Percentiles rank a stretch among this genome's conserved stretches.
These are phyloP conservation scores for Irpex lacteus DNA, from an alignment of 1,284 basidiomycete genomes.

Conservation along the genomic window DNA sequence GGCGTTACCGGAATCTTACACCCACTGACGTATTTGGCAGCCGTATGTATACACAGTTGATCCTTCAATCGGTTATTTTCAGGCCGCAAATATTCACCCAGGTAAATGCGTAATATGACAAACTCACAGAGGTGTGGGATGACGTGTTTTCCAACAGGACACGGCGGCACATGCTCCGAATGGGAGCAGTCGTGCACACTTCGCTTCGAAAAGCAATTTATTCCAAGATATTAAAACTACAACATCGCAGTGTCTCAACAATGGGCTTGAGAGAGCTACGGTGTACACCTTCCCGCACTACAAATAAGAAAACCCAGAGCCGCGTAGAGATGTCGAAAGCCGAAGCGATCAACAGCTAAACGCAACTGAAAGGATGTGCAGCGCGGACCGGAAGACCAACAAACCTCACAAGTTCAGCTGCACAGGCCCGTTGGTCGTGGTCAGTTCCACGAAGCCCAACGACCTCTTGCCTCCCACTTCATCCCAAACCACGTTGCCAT, in stretches of 20 bases:
- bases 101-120: neutral
- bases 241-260: neutral
- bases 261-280: neutral
- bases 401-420: conserved; percentile 6
- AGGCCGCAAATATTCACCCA: neutral
- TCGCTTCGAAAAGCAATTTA: neutral
- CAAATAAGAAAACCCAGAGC: neutral
- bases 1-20: neutral
- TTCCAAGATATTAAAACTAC: neutral
- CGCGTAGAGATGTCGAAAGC: neutral
- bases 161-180: too few relatives aligned
- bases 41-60: neutral
- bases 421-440: conserved; percentile 16
- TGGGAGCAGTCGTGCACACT: too few relatives aligned
- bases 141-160: too few relatives aligned
- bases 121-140: too few relatives aligned
- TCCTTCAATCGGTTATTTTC: neutral
- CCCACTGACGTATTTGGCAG: neutral
- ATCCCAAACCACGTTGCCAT: neutral
- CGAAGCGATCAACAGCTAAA: neutral
- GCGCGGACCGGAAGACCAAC: neutral
- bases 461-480: neutral
- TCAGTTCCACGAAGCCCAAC: conserved; percentile 13
- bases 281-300: neutral
- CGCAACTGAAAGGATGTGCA: neutral